Evolutionary conservation across 805 yeast genomes (phyloP).

Genomic region (Priceomyces melissophilus): DNA sequence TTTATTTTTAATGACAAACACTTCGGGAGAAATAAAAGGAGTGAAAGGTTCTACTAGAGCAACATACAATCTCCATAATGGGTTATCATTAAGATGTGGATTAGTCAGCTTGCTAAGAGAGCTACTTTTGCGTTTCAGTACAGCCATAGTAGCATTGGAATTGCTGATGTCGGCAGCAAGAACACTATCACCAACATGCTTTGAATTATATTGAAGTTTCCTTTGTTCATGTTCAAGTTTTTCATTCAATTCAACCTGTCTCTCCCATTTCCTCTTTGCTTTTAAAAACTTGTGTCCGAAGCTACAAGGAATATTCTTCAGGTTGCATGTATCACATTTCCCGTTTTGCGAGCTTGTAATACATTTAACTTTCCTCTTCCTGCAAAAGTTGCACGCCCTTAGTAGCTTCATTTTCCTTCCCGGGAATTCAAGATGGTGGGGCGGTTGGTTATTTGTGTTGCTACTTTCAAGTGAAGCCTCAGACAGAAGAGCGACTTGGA

Average conservation of each 20-base stretch:
- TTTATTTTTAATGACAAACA: no score
- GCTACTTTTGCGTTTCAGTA: neutral
- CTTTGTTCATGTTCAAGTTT: neutral
- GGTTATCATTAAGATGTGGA: no score
- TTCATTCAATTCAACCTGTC: neutral
- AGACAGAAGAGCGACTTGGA: no score
- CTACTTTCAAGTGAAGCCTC: no score
- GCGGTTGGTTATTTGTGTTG: no score
- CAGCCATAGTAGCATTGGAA: neutral
- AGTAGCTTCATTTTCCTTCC: slow-evolving; percentile 10
- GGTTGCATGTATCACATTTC: slow-evolving; percentile 14
- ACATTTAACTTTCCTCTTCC: slow-evolving; percentile 18
- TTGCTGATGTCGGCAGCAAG: neutral
- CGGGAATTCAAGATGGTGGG: neutral
- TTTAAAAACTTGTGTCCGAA: slow-evolving; percentile 14
- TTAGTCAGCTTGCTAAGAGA: no score
- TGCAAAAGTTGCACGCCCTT: slow-evolving; percentile 18
- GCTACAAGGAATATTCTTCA: slow-evolving; percentile 12
- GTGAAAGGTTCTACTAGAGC: slow-evolving; percentile 15
- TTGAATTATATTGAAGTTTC: neutral
- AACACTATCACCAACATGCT: neutral
- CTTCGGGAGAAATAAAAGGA: slow-evolving; percentile 11
- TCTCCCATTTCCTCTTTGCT: slow-evolving; percentile 3
- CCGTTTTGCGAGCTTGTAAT: slow-evolving; percentile 5
- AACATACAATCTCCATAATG: slow-evolving; percentile 3